Percentiles rank a stretch among this genome's conserved stretches.
phyloP scores from a whole-genome alignment of 2,329 filamentous ascomycete genomes.

The Ophiostoma perfectum region DNA sequence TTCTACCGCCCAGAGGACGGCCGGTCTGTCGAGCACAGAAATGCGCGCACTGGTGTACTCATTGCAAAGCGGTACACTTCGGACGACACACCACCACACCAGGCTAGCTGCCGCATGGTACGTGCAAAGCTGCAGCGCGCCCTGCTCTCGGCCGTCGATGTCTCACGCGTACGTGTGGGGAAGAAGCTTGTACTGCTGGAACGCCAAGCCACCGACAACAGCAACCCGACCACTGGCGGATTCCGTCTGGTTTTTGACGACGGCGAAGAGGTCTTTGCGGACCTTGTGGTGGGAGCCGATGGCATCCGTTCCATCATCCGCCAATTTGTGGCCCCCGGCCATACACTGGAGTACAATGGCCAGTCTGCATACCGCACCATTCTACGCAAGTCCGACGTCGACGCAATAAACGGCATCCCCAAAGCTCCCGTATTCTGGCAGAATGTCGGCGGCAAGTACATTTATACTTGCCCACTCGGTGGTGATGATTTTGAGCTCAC shows the following conservation, averaged over 20 bases:
- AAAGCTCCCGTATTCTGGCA: constrained; percentile 33
- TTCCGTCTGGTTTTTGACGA: constrained; percentile 44
- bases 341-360: constrained; percentile 42
- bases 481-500: constrained; percentile 35
- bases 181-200: constrained; percentile 41
- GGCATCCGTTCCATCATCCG: constrained; percentile 43
- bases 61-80: constrained; percentile 28
- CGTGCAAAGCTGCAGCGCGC: constrained; percentile 44
- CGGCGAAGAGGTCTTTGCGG: constrained; percentile 36
- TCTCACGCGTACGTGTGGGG: constrained; percentile 40
- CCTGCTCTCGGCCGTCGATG: constrained; percentile 42
- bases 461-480: constrained; percentile 35
- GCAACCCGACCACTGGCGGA: constrained; percentile 30
- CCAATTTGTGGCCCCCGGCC: constrained; percentile 37
- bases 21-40: constrained; percentile 31
- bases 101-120: constrained; percentile 31
- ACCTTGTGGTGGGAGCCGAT: constrained; percentile 48
- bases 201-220: not conserved
- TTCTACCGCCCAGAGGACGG: constrained; percentile 31
- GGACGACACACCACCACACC: constrained; percentile 29
- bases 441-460: constrained; percentile 31
- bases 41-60: constrained; percentile 33
- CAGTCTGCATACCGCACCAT: constrained; percentile 34
- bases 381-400: constrained; percentile 28
- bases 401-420: constrained; percentile 32